These are phyloP conservation scores for Yamadazyma buinensis DNA, from an alignment of 1,139 yeast genomes.

Conservation along the genomic window DNA sequence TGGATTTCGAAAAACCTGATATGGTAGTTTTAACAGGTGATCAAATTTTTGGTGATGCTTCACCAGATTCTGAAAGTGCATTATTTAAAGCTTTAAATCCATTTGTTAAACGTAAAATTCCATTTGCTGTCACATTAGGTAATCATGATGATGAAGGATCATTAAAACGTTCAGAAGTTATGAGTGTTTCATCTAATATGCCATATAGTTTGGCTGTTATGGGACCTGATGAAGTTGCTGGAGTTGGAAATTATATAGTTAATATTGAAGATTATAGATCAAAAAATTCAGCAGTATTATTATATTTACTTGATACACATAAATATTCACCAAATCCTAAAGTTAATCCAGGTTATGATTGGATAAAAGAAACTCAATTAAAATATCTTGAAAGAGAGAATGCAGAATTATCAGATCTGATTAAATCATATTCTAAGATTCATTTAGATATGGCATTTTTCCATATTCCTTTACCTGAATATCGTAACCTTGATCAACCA, in stretches of 20 bases:
- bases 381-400: slow-evolving; percentile 50
- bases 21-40: slow-evolving; percentile 85
- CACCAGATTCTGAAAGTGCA: slow-evolving; percentile 79
- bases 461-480: slow-evolving; percentile 92
- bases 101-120: slow-evolving; percentile 59
- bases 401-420: slow-evolving; percentile 24
- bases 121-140: slow-evolving; percentile 66
- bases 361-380: slow-evolving; percentile 73
- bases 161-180: slow-evolving; percentile 54
- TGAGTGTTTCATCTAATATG: slow-evolving; percentile 49
- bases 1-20: slow-evolving; percentile 75
- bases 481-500: slow-evolving; percentile 42
- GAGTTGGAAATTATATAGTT: slow-evolving; percentile 74
- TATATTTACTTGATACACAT: slow-evolving; percentile 84
- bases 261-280: slow-evolving; percentile 40
- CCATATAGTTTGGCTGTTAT: slow-evolving; percentile 64
- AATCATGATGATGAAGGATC: slow-evolving; percentile 71
- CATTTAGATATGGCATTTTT: slow-evolving; percentile 83
- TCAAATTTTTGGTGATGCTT: slow-evolving; percentile 65
- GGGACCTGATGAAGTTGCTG: slow-evolving; percentile 67
- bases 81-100: slow-evolving; percentile 75
- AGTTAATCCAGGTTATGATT: slow-evolving; percentile 76
- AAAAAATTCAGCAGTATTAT: slow-evolving; percentile 47
- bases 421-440: slow-evolving; percentile 26
- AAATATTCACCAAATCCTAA: slow-evolving; percentile 63